Evolutionary conservation across 805 yeast species (phyloP), one percentile per base, ranked within the genome.

Genomic region (Metschnikowia picachoensis): DNA sequence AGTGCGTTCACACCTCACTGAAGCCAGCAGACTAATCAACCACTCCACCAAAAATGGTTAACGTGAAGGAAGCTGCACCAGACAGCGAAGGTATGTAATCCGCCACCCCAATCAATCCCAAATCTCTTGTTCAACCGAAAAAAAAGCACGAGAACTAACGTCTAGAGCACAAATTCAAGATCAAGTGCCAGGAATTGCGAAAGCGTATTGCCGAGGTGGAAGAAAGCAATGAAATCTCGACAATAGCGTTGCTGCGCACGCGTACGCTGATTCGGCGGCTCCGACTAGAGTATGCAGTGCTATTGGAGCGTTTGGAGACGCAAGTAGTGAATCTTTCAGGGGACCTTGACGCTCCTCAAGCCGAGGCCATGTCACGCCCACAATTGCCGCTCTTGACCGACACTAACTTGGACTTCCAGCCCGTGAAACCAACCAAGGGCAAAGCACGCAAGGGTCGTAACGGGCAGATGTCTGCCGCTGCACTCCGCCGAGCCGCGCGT

Each of bases 211-310:
- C 70, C 3, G 87, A 85, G 51, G 76, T 90, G 30, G 95, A 89
- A 58, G 82, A 79, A 43, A 80, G 81, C 57, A 92, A 90, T 63
- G 94, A 87, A 60, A 68, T 81, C 8, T 79, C 89, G 44, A 77
- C 90, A 0, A 67, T 89, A 29, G 87, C 94, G 1, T 80, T 94
- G 30, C 78, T 84, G 13, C 79, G 96, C 56, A 83, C 95, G 11
- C 80, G 87, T 52, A 75, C 80, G 27, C 79, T 90, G 8, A 82
- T 91, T 31, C 80, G 88, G 55, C 72, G 97, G 52, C 72, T 88
- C 38, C 78, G 96, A 47, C 74, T 90, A 37, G 98, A 94, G 60
- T 85, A 94, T 59, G 78, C 91, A 1, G 70, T 92, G 11, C 68
- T 94, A 29, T 67, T 91, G 37, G 97, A 92, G 61, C 75, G 87